Base-by-base conservation (phyloP, 345 rosid genomes). In the Physaria fendleri region DNA sequence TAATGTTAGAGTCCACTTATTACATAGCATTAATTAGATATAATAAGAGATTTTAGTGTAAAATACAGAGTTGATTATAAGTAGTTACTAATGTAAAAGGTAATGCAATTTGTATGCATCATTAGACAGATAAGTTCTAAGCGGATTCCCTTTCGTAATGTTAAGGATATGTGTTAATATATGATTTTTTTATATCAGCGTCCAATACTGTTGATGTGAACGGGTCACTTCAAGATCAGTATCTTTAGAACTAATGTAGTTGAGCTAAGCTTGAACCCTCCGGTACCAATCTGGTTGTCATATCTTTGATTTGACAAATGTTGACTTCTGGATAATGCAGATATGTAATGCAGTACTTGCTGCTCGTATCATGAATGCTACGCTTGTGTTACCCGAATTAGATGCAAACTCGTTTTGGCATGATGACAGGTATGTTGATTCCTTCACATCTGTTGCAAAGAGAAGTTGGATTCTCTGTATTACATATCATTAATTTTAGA, bases 381-480 rank as follows among this genome's bases (percentile, higher is more conserved):
- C 96, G 2, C 99, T 93, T 44, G 95, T 93, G 74, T 68, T 93
- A 46, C 99, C 99, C 25, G 99, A 89, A 76, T 70, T 89, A 78
- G 99, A 93, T 66, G 97, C 95, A 39, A 93, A 93, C 83, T 87
- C 97, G 65, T 93, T 87, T 73, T 89, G 99, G 99, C 99, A 79
- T 61, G 99, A 93, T 76, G 96, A 85, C 71, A 93, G 92, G 99
- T 93, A 83, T 59, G 43, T 40, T 69, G 23, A 22, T 45, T 66
- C 62, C 18, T 23, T 35, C 2, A n/a, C 27, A 48, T 43, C 37
- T 29, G 2, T 38, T 66, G 58, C 35, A 48, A 39, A 27, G 64
- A 46, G 12, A 65, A 45, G 4, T 65, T 45, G 17, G 38, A 34
- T 9, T 21, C 39, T 1, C 37, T 28, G 43, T 17, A 20, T 27